Evolutionary conservation across 176 grass and related monocot genomes (phyloP).

Genomic region (Carex myosuroides): DNA sequence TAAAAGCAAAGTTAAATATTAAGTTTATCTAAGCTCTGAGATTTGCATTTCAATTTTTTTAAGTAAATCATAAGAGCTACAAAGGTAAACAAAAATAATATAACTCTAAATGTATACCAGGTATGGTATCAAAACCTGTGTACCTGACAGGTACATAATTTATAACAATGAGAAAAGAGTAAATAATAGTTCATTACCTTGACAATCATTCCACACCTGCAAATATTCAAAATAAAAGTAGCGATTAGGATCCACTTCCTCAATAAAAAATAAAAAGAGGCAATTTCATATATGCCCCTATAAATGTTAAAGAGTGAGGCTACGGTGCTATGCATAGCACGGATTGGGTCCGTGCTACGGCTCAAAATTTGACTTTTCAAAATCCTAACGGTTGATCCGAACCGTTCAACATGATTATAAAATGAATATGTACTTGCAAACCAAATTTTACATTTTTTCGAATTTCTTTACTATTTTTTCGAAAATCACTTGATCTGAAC

Average conservation of each 20-base stretch:
- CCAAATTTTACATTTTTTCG: no score
- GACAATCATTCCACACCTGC: slow-evolving; percentile 68
- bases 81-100: not conserved
- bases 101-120: not conserved
- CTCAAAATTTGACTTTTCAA: no score
- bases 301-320: not conserved
- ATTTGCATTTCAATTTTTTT: not conserved
- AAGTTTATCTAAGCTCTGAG: not conserved
- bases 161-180: not conserved
- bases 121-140: not conserved
- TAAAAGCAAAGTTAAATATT: no score
- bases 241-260: not conserved
- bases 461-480: no score
- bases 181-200: slow-evolving; percentile 39
- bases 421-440: no score
- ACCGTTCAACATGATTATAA: no score
- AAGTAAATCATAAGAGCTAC: not conserved
- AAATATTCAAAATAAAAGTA: slow-evolving; percentile 18
- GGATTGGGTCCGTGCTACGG: no score
- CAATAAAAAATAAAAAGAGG: not conserved
- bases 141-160: not conserved
- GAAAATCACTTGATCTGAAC: no score
- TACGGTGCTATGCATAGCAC: no score
- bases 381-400: no score
- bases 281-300: not conserved